Evolutionary conservation across 2,329 filamentous ascomycete genomes (phyloP), one percentile per base, ranked within the genome.

Genomic region (Hymenoscyphus fructigenus): DNA sequence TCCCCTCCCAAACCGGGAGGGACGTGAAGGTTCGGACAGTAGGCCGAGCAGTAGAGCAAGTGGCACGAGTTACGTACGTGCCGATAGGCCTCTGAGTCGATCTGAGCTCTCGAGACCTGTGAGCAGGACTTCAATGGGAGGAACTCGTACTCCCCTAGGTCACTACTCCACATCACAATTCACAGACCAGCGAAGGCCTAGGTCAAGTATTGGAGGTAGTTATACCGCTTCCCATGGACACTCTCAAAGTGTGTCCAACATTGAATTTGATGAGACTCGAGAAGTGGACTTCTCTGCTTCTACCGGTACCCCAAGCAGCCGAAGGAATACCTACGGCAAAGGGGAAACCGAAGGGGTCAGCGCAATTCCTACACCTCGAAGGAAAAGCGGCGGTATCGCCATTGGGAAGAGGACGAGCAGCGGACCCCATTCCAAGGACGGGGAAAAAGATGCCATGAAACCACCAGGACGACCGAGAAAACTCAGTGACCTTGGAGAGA

Each of bases 401-500:
- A 59, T 69, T 26, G 65, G 68, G 15, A 66, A 74, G 32, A 68
- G 74, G 57, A 72, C 71, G 23, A 73, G 70, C 32, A 75, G 66
- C 55, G 71, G 75, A 12, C 62, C 73, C 17, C 68, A 64, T 17
- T 57, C 68, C 23, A 71, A 67, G 29, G 70, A 72, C 26, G 29
- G 29, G 66, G 69, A 70, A 20, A 72, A 73, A 6, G 64, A 67
- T n/a, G 65, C 55, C 6, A 73, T 72, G 69, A 72, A 72, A 57
- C 70, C 73, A 41, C 68, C 71, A 7, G 69, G 65, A 50, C 63
- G 73, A 59, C 70, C 81, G 62, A 77, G 83, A 68, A 82, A 82
- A 70, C 76, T 83, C 72, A 83, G 78, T 74, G 82, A 83, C 64
- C 77, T 85, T 57, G 84, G 84, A 53, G 84, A 87, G 76, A 85